A percentile compares a stretch with the other conserved stretches of the same genome.
Conservation (phyloP, 345 rosid species). For the Zanthoxylum bungeanum region DNA sequence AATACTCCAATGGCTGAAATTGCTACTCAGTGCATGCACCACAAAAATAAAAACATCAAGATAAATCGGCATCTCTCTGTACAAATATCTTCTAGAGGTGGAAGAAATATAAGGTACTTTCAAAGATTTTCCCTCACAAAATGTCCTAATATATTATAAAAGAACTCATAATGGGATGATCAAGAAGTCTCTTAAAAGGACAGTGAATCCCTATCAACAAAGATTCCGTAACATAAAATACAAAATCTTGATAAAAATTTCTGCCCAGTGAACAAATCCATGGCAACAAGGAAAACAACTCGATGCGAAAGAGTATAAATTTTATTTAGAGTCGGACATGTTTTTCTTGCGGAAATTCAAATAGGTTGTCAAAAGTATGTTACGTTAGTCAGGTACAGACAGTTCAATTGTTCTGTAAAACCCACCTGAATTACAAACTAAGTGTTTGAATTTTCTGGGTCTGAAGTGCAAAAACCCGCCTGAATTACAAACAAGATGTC, state of each 20-base stretch:
- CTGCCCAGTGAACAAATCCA: neutral
- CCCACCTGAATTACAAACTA: conserved; percentile 13
- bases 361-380: conserved; percentile 5
- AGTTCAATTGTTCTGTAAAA: conserved; percentile 14
- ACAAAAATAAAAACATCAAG: neutral
- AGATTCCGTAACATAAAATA: neutral
- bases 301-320: conserved; percentile 2
- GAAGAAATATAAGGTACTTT: neutral
- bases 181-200: neutral
- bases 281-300: neutral
- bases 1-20: neutral
- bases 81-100: neutral
- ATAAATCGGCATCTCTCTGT: neutral
- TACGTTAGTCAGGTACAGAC: conserved; percentile 15
- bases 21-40: neutral
- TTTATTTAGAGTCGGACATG: conserved; percentile 10
- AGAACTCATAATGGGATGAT: neutral
- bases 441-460: conserved; percentile 8
- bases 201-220: neutral
- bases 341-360: neutral
- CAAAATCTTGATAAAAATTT: neutral
- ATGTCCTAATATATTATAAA: no score
- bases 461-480: conserved; percentile 21
- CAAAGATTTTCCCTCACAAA: neutral
- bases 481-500: conserved; percentile 18